phyloP scores from a whole-genome alignment of 306 rosid species.

The Astragalus membranaceus region DNA sequence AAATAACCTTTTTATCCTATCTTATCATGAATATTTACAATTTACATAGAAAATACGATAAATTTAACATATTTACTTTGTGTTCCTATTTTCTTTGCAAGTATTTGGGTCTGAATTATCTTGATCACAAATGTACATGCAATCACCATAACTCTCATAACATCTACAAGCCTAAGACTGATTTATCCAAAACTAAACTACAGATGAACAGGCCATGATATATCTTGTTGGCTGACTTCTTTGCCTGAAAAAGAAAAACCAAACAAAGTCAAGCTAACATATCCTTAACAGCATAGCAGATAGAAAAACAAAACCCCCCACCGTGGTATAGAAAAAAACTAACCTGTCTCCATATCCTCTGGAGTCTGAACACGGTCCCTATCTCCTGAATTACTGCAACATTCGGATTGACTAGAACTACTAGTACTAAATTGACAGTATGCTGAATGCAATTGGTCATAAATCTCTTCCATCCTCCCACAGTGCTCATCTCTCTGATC shows the following conservation, averaged over 20 bases:
- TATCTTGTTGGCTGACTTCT: conserved; percentile 4
- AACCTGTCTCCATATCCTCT: conserved; percentile 43
- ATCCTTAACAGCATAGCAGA: conserved; percentile 18
- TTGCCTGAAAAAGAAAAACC: conserved; percentile 35
- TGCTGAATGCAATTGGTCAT: conserved; percentile 46
- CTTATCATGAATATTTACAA: background rate
- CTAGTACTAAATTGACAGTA: conserved; percentile 46
- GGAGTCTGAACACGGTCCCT: conserved; percentile 10
- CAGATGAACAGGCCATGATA: conserved; percentile 21
- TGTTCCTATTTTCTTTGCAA: conserved; percentile 7
- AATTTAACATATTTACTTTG: background rate
- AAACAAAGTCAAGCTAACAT: conserved; percentile 22
- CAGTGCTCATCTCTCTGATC: conserved; percentile 59
- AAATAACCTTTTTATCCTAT: background rate
- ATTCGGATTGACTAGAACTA: conserved; percentile 22
- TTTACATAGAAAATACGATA: conserved; percentile 10
- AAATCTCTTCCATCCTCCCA: conserved; percentile 52
- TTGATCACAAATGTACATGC: background rate
- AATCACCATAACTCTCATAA: background rate
- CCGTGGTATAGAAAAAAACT: conserved; percentile 32
- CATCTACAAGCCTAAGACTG: background rate
- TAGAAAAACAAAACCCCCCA: conserved; percentile 15
- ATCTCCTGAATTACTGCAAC: conserved; percentile 20
- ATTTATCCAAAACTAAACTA: conserved; percentile 16
- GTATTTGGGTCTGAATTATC: background rate